phyloP scores from a whole-genome alignment of 1,284 basidiomycete species.

The Moesziomyces aphidis region DNA sequence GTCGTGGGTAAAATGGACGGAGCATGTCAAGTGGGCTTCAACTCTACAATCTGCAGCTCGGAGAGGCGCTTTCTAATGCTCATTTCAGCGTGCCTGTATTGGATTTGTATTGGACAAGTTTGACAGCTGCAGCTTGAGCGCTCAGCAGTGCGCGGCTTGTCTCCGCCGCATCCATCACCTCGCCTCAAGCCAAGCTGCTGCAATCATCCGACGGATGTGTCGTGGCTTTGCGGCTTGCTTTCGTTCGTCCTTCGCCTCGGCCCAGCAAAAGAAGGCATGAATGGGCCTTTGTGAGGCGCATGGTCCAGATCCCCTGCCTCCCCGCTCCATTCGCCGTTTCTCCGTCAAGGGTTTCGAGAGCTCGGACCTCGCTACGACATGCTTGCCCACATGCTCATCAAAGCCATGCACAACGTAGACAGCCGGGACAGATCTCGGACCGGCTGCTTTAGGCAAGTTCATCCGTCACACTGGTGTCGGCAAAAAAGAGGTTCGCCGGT shows the following conservation, averaged over 20 bases:
- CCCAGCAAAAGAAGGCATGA: background rate
- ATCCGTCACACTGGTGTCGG: too few relatives aligned
- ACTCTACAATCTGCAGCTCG: constrained; percentile 24
- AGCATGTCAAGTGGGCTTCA: constrained; percentile 3
- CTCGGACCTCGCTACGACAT: background rate
- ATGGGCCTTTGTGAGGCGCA: background rate
- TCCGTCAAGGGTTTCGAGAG: background rate
- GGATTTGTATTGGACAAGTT: background rate
- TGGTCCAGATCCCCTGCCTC: background rate
- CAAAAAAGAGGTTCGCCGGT: too few relatives aligned
- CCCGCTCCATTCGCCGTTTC: background rate
- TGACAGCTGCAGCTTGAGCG: constrained; percentile 6
- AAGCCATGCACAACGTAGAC: background rate
- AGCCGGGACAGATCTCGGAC: too few relatives aligned
- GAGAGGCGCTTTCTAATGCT: constrained; percentile 3
- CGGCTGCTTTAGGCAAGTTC: background rate
- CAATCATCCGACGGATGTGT: background rate
- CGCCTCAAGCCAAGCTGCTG: too few relatives aligned
- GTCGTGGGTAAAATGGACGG: constrained; percentile 17
- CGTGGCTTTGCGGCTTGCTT: background rate
- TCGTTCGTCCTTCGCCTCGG: too few relatives aligned
- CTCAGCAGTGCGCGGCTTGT: background rate
- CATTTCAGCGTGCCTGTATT: background rate
- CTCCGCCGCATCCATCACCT: background rate
- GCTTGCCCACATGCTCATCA: background rate